Percentiles rank a stretch among this genome's conserved stretches.
phyloP scores from a whole-genome alignment of 2,329 filamentous ascomycete genomes.

The Zarea fungicola region DNA sequence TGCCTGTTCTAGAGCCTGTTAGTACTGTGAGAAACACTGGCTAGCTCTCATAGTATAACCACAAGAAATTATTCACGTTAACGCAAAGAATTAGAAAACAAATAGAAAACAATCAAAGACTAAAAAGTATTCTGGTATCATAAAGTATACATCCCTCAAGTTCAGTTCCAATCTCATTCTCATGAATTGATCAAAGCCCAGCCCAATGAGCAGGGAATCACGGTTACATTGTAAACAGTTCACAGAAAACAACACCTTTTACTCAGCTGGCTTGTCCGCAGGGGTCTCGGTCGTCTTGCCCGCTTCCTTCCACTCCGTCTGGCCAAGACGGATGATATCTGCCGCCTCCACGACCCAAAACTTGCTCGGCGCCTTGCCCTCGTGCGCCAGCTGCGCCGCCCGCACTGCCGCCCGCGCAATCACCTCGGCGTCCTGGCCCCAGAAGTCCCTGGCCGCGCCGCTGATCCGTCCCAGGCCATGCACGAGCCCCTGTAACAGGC shows the following conservation, averaged over 20 bases:
- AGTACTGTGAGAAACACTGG: no score
- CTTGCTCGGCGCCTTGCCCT: constrained; percentile 54
- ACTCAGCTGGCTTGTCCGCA: not conserved
- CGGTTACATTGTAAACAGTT: no score
- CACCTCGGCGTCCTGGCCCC: constrained; percentile 69
- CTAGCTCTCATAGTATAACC: no score
- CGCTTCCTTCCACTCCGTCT: constrained; percentile 43
- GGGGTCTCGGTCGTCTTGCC: not conserved
- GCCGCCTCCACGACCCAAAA: constrained; percentile 54
- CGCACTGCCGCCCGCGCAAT: constrained; percentile 64
- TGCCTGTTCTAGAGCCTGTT: no score
- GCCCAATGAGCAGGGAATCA: no score
- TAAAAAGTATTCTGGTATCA: constrained; percentile 1
- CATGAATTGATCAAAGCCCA: not conserved
- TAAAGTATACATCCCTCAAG: not conserved
- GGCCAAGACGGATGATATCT: constrained; percentile 65
- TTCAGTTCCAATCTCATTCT: not conserved
- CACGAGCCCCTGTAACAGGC: constrained; percentile 50
- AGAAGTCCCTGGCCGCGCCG: constrained; percentile 53
- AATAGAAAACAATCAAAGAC: not conserved
- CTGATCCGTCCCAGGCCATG: constrained; percentile 50
- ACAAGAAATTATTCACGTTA: no score
- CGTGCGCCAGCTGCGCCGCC: constrained; percentile 52
- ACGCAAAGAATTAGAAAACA: not conserved
- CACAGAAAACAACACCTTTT: not conserved